These are phyloP conservation scores for Lasiosphaeria hispida DNA, from an alignment of 495 filamentous ascomycete genomes.

Conservation along the genomic window DNA sequence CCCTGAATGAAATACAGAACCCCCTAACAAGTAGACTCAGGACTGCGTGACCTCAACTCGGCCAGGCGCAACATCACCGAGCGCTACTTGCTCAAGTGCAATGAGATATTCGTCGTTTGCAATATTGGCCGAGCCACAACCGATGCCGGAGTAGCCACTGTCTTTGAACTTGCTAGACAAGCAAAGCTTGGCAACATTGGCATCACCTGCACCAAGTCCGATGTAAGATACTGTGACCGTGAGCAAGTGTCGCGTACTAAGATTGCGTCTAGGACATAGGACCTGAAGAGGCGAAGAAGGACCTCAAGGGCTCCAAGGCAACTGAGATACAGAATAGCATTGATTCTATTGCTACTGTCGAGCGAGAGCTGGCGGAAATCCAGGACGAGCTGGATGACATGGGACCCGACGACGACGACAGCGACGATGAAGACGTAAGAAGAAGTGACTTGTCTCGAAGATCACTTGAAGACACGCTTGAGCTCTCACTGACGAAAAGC, in stretches of 20 bases:
- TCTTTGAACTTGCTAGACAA: conserved; percentile 34
- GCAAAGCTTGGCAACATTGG: conserved; percentile 35
- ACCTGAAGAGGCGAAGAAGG: conserved; percentile 27
- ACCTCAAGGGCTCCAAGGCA: conserved; percentile 20
- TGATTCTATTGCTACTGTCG: neutral
- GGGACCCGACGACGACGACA: neutral
- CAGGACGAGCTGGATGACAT: neutral
- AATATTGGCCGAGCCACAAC: conserved; percentile 33
- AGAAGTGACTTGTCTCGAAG: neutral
- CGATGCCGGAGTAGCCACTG: conserved; percentile 31
- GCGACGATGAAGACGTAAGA: neutral
- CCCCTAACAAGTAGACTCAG: conserved; percentile 4
- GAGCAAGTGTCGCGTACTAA: too few species aligned
- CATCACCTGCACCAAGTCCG: conserved; percentile 41
- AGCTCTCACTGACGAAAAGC: too few species aligned
- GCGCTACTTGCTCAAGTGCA: conserved; percentile 35
- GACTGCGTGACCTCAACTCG: conserved; percentile 37
- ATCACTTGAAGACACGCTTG: too few species aligned
- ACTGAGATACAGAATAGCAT: conserved; percentile 12
- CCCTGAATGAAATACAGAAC: neutral
- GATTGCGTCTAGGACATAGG: conserved; percentile 17
- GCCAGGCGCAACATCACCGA: conserved; percentile 39
- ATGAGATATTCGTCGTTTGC: conserved; percentile 40
- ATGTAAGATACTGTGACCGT: conserved; percentile 30
- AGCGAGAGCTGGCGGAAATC: neutral